Evolutionary conservation across 148 eudicot genomes (phyloP).

Genomic region (Linanthus parryae): DNA sequence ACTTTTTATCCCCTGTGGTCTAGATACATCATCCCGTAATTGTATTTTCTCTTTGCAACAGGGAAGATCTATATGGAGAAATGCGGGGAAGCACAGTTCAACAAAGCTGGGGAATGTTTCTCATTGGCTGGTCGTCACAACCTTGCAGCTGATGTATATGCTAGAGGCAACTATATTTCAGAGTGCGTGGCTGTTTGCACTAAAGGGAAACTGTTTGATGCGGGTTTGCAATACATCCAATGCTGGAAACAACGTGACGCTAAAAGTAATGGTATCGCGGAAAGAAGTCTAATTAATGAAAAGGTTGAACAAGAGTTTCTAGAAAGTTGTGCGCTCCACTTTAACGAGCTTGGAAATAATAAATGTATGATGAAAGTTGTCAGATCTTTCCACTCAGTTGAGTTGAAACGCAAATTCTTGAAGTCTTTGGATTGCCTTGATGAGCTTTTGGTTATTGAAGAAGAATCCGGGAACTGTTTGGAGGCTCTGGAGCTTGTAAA

Average conservation of each 20-base stretch:
- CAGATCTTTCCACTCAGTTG: constrained; percentile 40
- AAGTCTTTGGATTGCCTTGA: constrained; percentile 38
- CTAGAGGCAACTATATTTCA: constrained; percentile 38
- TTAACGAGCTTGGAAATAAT: constrained; percentile 28
- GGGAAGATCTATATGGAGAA: constrained; percentile 55
- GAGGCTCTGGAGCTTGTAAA: constrained; percentile 60
- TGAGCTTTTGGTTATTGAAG: constrained; percentile 52
- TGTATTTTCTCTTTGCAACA: constrained; percentile 7
- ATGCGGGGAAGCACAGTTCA: constrained; percentile 30
- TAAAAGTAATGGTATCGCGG: neutral
- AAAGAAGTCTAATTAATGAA: constrained; percentile 22
- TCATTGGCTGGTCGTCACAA: constrained; percentile 40
- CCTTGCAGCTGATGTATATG: constrained; percentile 56
- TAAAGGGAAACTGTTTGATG: constrained; percentile 39
- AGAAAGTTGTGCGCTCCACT: constrained; percentile 49
- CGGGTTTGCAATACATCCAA: constrained; percentile 51
- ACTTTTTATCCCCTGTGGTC: too few relatives aligned
- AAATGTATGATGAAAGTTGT: constrained; percentile 59
- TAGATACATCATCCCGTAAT: too few relatives aligned
- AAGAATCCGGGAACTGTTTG: constrained; percentile 51
- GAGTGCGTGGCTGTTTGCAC: constrained; percentile 60
- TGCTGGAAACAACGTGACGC: constrained; percentile 42
- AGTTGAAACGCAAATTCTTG: constrained; percentile 43
- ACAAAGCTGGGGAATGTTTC: constrained; percentile 65
- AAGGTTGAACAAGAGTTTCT: constrained; percentile 48